Conservation (phyloP, 352 stramenopile species). For the Blastocystis sp. region DNA sequence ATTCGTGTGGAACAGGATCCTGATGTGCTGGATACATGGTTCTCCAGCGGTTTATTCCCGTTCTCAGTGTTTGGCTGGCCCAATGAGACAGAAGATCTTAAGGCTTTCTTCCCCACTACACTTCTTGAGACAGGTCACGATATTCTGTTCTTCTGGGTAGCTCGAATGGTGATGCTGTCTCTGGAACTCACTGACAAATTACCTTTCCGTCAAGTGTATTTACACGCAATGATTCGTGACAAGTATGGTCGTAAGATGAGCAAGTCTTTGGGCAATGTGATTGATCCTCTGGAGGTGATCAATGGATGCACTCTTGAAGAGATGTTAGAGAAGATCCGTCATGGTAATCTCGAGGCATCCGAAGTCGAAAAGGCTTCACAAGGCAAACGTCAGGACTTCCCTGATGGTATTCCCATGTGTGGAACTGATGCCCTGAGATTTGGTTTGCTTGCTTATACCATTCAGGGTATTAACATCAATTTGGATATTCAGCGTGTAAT, state of each 20-base stretch:
- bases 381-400: slow-evolving; percentile 91
- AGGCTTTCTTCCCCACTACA: slow-evolving; percentile 83
- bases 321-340: slow-evolving; percentile 86
- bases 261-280: slow-evolving; percentile 98
- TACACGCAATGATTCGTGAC: slow-evolving; percentile 99
- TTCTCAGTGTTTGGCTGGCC: slow-evolving; percentile 90
- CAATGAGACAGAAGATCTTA: slow-evolving; percentile 76
- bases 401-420: slow-evolving; percentile 94
- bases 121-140: slow-evolving; percentile 91
- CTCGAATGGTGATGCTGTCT: slow-evolving; percentile 98
- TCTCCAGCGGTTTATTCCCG: slow-evolving; percentile 93
- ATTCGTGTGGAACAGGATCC: slow-evolving; percentile 89
- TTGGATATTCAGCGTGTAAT: slow-evolving; percentile 98
- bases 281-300: slow-evolving; percentile 97
- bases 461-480: slow-evolving; percentile 93
- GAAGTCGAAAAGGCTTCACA: slow-evolving; percentile 93
- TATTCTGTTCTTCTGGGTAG: slow-evolving; percentile 99
- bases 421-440: slow-evolving; percentile 95
- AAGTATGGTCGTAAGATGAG: slow-evolving; percentile 99
- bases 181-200: slow-evolving; percentile 91
- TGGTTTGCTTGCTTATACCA: slow-evolving; percentile 89
- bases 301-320: slow-evolving; percentile 88
- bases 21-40: slow-evolving; percentile 99
- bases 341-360: slow-evolving; percentile 90
- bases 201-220: slow-evolving; percentile 95